These are phyloP conservation scores for Talaromyces ruber DNA, from an alignment of 495 filamentous ascomycete genomes.

Conservation along the genomic window DNA sequence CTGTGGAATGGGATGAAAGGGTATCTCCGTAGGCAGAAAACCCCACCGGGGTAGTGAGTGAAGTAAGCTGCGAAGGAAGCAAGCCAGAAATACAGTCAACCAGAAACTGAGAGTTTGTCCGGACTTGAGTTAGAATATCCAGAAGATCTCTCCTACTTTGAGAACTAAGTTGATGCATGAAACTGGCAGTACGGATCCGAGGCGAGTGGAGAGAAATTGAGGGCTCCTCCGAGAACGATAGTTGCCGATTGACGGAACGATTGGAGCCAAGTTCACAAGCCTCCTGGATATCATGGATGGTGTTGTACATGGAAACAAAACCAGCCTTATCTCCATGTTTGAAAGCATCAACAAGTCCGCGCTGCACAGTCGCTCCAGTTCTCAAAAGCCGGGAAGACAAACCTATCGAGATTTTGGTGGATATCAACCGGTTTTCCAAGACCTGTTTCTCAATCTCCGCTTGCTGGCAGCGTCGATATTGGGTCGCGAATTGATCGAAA, in stretches of 20 bases:
- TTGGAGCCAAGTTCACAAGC: slow-evolving; percentile 63
- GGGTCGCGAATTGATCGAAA: slow-evolving; percentile 35
- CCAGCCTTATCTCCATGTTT: slow-evolving; percentile 81
- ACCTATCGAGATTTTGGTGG: slow-evolving; percentile 57
- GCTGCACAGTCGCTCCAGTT: slow-evolving; percentile 67
- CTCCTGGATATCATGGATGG: slow-evolving; percentile 78
- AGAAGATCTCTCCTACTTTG: slow-evolving; percentile 67
- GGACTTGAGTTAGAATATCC: slow-evolving; percentile 70
- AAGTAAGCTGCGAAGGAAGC: slow-evolving; percentile 62
- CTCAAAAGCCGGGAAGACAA: slow-evolving; percentile 72
- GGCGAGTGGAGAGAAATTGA: slow-evolving; percentile 20
- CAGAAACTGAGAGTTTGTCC: slow-evolving; percentile 79
- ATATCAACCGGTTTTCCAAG: slow-evolving; percentile 32
- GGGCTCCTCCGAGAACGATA: slow-evolving; percentile 34
- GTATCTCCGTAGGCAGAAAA: background rate
- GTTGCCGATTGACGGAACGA: slow-evolving; percentile 26
- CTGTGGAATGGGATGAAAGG: slow-evolving; percentile 54
- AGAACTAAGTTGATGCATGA: slow-evolving; percentile 72
- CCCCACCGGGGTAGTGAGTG: slow-evolving; percentile 43
- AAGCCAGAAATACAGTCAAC: slow-evolving; percentile 69
- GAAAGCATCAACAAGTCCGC: slow-evolving; percentile 79
- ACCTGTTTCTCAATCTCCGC: slow-evolving; percentile 32
- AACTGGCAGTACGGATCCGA: slow-evolving; percentile 48
- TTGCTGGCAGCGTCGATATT: slow-evolving; percentile 34
- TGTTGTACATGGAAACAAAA: slow-evolving; percentile 81